These are phyloP conservation scores for Dimargaris xerosporica DNA, from an alignment of 192 early-diverging fungal species.

Conservation along the genomic window DNA sequence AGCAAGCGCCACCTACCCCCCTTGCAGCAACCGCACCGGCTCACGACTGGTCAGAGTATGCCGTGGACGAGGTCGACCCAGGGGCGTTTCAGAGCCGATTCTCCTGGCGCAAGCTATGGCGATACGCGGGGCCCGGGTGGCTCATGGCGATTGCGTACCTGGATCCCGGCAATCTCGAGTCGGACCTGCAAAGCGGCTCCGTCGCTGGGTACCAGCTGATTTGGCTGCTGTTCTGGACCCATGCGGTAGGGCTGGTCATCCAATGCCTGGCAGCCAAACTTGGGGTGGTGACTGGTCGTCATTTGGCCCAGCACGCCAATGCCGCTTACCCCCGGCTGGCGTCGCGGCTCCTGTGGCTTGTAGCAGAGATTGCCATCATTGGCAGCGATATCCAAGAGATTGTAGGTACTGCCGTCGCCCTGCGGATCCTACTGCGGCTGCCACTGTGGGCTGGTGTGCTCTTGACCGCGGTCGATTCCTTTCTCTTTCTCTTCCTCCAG, in stretches of 20 bases:
- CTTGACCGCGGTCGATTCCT: conserved; percentile 62
- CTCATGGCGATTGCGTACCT: conserved; percentile 49
- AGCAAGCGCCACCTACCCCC: no score
- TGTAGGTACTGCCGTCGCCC: conserved; percentile 79
- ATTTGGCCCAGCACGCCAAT: conserved; percentile 40
- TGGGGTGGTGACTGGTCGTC: conserved; percentile 47
- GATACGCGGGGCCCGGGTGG: conserved; percentile 48
- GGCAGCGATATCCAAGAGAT: conserved; percentile 64
- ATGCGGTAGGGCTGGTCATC: conserved; percentile 42
- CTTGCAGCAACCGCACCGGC: no score
- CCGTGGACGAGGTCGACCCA: conserved; percentile 23
- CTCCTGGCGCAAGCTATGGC: conserved; percentile 42
- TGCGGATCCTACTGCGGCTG: conserved; percentile 58
- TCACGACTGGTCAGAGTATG: conserved; percentile 13
- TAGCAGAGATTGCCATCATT: conserved; percentile 50
- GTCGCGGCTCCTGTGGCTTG: conserved; percentile 33
- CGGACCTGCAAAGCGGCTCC: conserved; percentile 54
- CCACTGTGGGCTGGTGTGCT: conserved; percentile 57
- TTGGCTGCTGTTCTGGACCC: conserved; percentile 48
- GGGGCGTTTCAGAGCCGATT: conserved; percentile 31
- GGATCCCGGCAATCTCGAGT: conserved; percentile 54
- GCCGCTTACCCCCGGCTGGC: conserved; percentile 28
- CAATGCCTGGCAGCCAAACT: conserved; percentile 42
- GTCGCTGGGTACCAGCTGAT: conserved; percentile 47
- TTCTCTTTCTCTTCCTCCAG: conserved; percentile 52